Percentiles rank a stretch among this genome's conserved stretches.
These are phyloP conservation scores for Populus deltoides DNA, from an alignment of 345 rosid species.

Conservation along the genomic window DNA sequence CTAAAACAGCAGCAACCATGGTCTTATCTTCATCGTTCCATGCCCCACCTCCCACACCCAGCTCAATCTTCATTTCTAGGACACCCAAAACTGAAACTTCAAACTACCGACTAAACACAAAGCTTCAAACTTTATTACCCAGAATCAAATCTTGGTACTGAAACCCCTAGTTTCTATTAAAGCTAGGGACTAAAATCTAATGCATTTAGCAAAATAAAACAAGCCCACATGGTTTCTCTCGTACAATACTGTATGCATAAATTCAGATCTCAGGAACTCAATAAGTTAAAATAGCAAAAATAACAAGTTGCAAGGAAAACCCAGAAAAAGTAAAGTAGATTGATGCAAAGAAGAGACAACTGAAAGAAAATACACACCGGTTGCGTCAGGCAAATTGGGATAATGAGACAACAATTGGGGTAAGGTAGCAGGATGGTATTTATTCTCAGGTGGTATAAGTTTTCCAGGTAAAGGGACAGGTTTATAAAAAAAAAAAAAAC, in stretches of 20 bases:
- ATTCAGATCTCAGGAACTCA: constrained; percentile 47
- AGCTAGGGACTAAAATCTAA: constrained; percentile 14
- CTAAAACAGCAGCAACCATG: constrained; percentile 65
- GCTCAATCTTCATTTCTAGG: constrained; percentile 48
- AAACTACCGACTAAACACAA: neutral
- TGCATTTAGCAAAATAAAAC: constrained; percentile 15
- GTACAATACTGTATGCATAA: constrained; percentile 12
- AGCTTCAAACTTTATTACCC: constrained; percentile 9
- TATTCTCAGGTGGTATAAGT: constrained; percentile 6
- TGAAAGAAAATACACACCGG: constrained; percentile 37
- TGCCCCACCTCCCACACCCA: constrained; percentile 48
- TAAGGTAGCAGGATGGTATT: constrained; percentile 9
- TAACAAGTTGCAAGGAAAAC: constrained; percentile 20
- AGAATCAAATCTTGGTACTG: constrained; percentile 16
- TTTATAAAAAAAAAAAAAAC: constrained; percentile 7
- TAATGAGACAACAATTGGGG: constrained; percentile 15
- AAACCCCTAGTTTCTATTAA: neutral
- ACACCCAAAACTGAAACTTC: constrained; percentile 1
- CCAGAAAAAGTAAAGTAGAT: constrained; percentile 18
- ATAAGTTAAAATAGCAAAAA: neutral
- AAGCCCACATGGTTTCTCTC: constrained; percentile 13
- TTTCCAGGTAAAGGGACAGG: constrained; percentile 21
- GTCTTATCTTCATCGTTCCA: constrained; percentile 86
- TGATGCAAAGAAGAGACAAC: constrained; percentile 7
- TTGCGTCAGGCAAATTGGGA: constrained; percentile 18